These are phyloP conservation scores for Kwoniella shivajii DNA, from an alignment of 1,284 basidiomycete species.

Conservation along the genomic window DNA sequence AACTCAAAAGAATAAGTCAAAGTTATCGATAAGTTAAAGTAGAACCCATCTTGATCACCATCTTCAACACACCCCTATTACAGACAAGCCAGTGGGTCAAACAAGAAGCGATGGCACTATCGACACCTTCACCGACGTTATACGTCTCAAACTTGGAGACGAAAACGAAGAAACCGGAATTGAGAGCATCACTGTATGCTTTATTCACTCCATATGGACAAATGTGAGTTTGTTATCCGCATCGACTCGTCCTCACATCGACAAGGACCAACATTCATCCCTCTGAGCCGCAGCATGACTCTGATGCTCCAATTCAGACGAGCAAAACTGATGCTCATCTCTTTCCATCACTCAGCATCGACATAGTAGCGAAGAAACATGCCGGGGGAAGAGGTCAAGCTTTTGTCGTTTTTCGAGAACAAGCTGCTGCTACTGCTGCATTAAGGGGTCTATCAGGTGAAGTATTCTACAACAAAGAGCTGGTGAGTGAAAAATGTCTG, in stretches of 20 bases:
- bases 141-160: constrained; percentile 95
- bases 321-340: not conserved
- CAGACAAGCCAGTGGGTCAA: not conserved
- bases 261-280: no score
- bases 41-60: no score
- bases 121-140: constrained; percentile 78
- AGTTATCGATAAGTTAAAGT: no score
- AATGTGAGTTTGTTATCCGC: constrained; percentile 62
- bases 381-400: constrained; percentile 90
- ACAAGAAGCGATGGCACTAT: constrained; percentile 45
- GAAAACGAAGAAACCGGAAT: constrained; percentile 89
- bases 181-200: constrained; percentile 78
- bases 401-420: constrained; percentile 91
- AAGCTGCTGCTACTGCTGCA: constrained; percentile 83
- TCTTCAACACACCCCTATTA: not conserved
- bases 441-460: constrained; percentile 88
- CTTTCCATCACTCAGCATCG: constrained; percentile 58
- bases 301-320: no score
- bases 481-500: constrained; percentile 31
- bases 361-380: constrained; percentile 86
- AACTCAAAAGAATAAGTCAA: no score
- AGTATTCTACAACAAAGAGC: constrained; percentile 67
- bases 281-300: no score
- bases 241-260: no score
- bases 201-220: constrained; percentile 93